phyloP scores from a whole-genome alignment of 2,329 filamentous ascomycete species.

The Alternaria rosae region DNA sequence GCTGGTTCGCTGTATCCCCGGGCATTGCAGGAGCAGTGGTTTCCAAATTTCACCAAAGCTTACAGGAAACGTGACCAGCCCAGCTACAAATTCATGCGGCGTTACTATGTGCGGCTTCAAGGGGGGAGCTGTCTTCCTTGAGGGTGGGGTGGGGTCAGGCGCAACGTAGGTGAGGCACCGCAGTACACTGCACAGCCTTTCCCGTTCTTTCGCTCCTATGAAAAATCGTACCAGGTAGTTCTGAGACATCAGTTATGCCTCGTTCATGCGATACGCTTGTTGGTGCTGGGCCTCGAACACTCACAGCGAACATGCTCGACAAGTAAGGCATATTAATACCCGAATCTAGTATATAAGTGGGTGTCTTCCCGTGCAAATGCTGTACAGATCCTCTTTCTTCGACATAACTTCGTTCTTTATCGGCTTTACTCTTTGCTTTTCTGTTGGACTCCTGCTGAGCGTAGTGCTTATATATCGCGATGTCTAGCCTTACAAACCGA shows the following conservation, averaged over 20 bases:
- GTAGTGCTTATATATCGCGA: conserved; percentile 14
- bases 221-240: neutral
- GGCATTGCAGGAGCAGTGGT: neutral
- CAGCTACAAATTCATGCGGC: neutral
- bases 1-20: no score
- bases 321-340: conserved; percentile 3
- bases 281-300: conserved; percentile 3
- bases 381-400: conserved; percentile 2
- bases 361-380: conserved; percentile 1
- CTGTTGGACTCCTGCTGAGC: conserved; percentile 13
- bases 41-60: conserved; percentile 3
- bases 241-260: conserved; percentile 4
- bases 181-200: conserved; percentile 3
- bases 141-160: neutral
- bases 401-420: conserved; percentile 13
- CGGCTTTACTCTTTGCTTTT: conserved; percentile 14
- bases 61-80: neutral
- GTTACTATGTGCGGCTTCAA: neutral
- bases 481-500: conserved; percentile 8
- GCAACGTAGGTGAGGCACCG: conserved; percentile 2
- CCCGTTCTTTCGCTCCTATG: conserved; percentile 1
- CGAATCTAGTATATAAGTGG: conserved; percentile 7
- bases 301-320: conserved; percentile 5
- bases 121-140: neutral
- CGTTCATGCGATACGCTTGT: conserved; percentile 2